phyloP scores from a whole-genome alignment of 2,329 filamentous ascomycete genomes.

The Hypoxylon sp. region DNA sequence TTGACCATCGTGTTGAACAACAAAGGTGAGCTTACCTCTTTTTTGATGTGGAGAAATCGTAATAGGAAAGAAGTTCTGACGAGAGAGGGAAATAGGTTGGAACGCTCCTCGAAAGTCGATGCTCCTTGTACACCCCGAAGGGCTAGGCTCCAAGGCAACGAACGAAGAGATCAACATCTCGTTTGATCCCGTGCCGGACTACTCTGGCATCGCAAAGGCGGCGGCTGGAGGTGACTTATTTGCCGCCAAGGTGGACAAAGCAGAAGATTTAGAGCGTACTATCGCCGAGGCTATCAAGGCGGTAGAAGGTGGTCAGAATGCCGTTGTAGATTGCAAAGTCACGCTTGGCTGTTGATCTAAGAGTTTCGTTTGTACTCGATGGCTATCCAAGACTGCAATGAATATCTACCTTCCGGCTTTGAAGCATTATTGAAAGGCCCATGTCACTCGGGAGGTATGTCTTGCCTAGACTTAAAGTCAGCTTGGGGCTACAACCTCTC shows the following conservation, averaged over 20 bases:
- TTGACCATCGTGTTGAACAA: slow-evolving; percentile 69
- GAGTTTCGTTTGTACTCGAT: background rate
- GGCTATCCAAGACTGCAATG: background rate
- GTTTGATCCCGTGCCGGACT: slow-evolving; percentile 69
- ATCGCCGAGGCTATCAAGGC: slow-evolving; percentile 63
- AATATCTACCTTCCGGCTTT: background rate
- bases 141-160: slow-evolving; percentile 64
- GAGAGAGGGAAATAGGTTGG: slow-evolving; percentile 57
- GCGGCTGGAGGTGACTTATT: slow-evolving; percentile 66
- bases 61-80: slow-evolving; percentile 10
- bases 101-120: slow-evolving; percentile 69
- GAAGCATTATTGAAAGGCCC: background rate
- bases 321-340: slow-evolving; percentile 67
- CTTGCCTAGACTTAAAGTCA: background rate
- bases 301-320: slow-evolving; percentile 63
- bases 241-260: slow-evolving; percentile 61
- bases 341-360: slow-evolving; percentile 55
- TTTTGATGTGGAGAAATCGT: background rate
- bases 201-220: slow-evolving; percentile 70
- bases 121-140: slow-evolving; percentile 69
- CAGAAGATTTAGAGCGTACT: slow-evolving; percentile 59
- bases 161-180: slow-evolving; percentile 73
- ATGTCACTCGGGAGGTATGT: background rate
- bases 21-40: slow-evolving; percentile 55
- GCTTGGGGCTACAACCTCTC: background rate